A percentile compares a stretch with the other conserved stretches of the same genome.
Conservation (phyloP, 2,329 filamentous ascomycete species). For the Ophiostoma angusticollis region DNA sequence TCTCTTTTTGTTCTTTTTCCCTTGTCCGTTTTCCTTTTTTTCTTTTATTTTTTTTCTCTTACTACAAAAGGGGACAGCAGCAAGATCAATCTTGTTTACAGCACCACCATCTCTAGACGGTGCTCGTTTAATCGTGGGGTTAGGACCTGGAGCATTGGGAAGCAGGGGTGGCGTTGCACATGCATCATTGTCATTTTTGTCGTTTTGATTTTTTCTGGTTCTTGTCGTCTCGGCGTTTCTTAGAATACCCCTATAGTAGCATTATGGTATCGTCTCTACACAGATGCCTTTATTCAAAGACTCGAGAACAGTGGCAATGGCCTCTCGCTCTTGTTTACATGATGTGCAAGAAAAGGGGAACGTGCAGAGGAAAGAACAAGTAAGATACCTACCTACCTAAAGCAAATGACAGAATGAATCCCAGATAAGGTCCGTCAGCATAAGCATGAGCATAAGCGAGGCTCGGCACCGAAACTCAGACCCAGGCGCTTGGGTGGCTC, state of each 20-base stretch:
- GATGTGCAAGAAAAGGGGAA: too few relatives aligned
- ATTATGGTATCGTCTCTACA: neutral
- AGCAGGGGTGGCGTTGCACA: neutral
- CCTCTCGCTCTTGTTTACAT: too few relatives aligned
- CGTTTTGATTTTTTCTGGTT: neutral
- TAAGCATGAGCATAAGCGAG: too few relatives aligned
- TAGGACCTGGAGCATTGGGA: neutral
- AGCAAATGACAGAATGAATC: too few relatives aligned
- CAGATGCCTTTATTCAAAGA: slow-evolving; percentile 1
- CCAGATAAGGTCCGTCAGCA: too few relatives aligned
- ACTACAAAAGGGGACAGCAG: neutral
- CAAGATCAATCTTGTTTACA: neutral
- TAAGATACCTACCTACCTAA: too few relatives aligned
- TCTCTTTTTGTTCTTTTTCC: neutral
- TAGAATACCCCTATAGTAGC: slow-evolving; percentile 9
- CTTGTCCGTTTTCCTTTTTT: neutral
- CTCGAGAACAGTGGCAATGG: too few relatives aligned
- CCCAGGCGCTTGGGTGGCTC: too few relatives aligned
- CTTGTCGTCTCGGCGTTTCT: neutral
- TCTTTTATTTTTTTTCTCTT: neutral
- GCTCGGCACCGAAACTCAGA: too few relatives aligned
- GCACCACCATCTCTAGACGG: slow-evolving; percentile 8
- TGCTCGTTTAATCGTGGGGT: slow-evolving; percentile 1
- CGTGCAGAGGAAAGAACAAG: too few relatives aligned
- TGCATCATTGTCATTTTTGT: neutral